Percentiles rank a stretch among this genome's conserved stretches.
Evolutionary conservation across 768 basidiomycete genomes (phyloP).

Genomic region (Rhizopogon rudus): DNA sequence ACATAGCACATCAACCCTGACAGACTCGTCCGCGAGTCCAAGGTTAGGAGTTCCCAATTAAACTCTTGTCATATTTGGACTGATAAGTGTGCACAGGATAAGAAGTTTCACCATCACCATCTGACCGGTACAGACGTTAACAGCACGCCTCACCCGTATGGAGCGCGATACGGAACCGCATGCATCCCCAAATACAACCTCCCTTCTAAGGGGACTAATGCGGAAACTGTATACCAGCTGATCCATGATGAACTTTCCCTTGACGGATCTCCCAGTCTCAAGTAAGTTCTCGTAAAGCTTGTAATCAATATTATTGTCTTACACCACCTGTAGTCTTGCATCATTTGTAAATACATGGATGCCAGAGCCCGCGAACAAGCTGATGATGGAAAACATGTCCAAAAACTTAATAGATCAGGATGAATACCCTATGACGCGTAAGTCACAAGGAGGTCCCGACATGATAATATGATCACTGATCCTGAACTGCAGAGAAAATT

Average conservation of each 20-base stretch:
- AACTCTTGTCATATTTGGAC: neutral
- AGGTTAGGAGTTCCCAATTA: conserved; percentile 29
- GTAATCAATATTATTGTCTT: neutral
- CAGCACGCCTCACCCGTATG: conserved; percentile 42
- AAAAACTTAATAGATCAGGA: conserved; percentile 70
- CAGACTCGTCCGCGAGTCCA: conserved; percentile 52
- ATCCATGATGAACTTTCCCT: conserved; percentile 61
- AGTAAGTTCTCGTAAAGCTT: conserved; percentile 19
- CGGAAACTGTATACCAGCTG: conserved; percentile 49
- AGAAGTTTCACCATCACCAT: conserved; percentile 32
- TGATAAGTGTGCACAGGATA: conserved; percentile 35
- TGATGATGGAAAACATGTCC: conserved; percentile 59
- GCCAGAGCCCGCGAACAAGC: conserved; percentile 44
- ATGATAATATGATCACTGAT: neutral
- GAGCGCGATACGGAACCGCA: conserved; percentile 60
- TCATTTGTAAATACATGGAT: conserved; percentile 69
- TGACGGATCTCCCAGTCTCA: conserved; percentile 52
- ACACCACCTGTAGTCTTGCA: conserved; percentile 36
- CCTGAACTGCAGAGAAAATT: conserved; percentile 29
- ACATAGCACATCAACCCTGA: conserved; percentile 65
- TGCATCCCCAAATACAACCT: conserved; percentile 68
- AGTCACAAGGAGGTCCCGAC: neutral
- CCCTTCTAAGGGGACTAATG: conserved; percentile 52
- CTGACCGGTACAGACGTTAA: conserved; percentile 31
- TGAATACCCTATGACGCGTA: conserved; percentile 60